Conservation (phyloP, 331 rosid genomes). For the Rhamnella rubrinervis region DNA sequence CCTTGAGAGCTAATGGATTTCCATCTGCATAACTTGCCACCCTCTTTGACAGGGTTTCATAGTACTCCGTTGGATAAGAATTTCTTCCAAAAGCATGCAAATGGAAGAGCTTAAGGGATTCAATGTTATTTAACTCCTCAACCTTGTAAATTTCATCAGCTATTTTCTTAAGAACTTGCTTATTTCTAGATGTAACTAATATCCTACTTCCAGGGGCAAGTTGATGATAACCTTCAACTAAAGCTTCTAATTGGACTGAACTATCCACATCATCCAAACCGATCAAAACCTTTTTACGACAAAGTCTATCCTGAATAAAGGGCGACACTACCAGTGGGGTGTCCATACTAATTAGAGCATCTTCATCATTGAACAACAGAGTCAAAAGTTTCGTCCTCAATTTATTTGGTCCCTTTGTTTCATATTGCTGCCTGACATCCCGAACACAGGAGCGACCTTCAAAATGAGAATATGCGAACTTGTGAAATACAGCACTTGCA, state of each 20-base stretch:
- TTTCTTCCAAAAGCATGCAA: neutral
- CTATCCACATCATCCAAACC: neutral
- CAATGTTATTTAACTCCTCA: neutral
- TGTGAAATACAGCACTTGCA: neutral
- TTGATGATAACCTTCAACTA: neutral
- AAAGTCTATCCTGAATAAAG: neutral
- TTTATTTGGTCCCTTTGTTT: neutral
- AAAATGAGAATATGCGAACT: neutral
- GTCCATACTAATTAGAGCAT: neutral
- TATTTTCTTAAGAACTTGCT: neutral
- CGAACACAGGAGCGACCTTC: neutral
- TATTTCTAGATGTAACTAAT: neutral
- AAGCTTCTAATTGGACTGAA: neutral
- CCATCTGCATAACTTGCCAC: neutral
- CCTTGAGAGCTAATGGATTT: neutral
- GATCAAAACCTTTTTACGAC: neutral
- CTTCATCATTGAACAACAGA: neutral
- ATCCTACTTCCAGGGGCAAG: neutral
- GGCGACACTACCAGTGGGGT: neutral
- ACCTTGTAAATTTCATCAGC: neutral
- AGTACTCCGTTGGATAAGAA: no score
- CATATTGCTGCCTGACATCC: neutral
- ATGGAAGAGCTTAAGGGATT: neutral
- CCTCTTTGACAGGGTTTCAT: neutral
- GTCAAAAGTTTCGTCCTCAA: neutral